Evolutionary conservation across 208 protist genomes (phyloP).

Genomic region (Wallacemonas sp.): DNA sequence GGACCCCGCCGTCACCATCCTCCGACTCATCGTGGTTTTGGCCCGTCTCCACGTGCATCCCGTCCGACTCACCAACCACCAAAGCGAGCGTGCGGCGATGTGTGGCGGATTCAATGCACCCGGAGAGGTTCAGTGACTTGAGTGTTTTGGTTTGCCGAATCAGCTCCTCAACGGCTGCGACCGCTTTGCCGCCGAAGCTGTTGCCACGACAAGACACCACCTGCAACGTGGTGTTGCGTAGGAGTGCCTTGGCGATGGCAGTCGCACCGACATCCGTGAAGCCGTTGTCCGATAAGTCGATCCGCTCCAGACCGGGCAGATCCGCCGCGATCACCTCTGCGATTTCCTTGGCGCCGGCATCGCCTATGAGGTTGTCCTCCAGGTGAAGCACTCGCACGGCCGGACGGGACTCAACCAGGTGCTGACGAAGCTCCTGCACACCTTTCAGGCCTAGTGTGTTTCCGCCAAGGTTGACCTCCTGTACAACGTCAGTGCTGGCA

Average conservation of each 20-base stretch:
- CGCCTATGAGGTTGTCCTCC: conserved; percentile 75
- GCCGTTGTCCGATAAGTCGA: conserved; percentile 68
- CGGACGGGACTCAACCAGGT: conserved; percentile 26
- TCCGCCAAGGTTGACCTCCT: conserved; percentile 67
- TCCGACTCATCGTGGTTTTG: conserved; percentile 32
- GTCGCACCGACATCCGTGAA: conserved; percentile 64
- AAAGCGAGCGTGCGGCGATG: conserved; percentile 55
- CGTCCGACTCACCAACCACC: conserved; percentile 58
- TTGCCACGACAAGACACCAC: conserved; percentile 57
- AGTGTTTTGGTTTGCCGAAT: conserved; percentile 58
- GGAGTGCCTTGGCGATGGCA: conserved; percentile 46
- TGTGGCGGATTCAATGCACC: conserved; percentile 51
- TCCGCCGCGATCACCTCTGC: conserved; percentile 61
- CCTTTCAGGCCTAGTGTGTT: conserved; percentile 84
- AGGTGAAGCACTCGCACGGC: conserved; percentile 58
- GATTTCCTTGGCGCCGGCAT: conserved; percentile 72
- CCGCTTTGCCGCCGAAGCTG: conserved; percentile 56
- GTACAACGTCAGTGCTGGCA: conserved; percentile 48
- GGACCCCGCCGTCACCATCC: conserved; percentile 13
- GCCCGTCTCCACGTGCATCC: conserved; percentile 74
- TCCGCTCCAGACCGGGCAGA: conserved; percentile 45
- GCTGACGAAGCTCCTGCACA: conserved; percentile 45
- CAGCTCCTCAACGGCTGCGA: conserved; percentile 39
- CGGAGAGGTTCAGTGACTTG: conserved; percentile 71
- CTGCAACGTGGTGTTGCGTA: conserved; percentile 58